Evolutionary conservation across 352 stramenopile genomes (phyloP).

Genomic region (Phytophthora melonis): DNA sequence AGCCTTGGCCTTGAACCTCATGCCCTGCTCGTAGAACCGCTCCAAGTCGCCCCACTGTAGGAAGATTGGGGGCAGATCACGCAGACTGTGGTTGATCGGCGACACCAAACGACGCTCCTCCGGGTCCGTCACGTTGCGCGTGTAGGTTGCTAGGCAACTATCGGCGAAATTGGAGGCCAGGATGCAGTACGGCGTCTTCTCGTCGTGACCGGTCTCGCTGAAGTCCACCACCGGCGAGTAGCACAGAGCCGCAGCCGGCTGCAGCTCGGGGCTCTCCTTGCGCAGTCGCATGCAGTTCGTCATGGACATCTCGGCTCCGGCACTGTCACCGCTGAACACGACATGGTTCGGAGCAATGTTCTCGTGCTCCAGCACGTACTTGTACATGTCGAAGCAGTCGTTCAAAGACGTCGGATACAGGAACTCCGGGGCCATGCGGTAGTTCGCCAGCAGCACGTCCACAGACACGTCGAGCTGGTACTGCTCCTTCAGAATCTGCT

Average conservation of each 20-base stretch:
- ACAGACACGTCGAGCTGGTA: conserved; percentile 35
- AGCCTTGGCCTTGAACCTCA: conserved; percentile 40
- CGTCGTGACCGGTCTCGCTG: conserved; percentile 28
- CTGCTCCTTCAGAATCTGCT: conserved; percentile 32
- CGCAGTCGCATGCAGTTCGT: conserved; percentile 41
- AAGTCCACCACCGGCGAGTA: conserved; percentile 38
- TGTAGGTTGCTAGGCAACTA: conserved; percentile 25
- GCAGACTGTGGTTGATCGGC: conserved; percentile 46
- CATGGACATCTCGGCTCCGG: conserved; percentile 51
- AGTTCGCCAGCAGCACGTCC: conserved; percentile 62
- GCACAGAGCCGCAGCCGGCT: conserved; percentile 32
- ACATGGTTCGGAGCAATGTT: conserved; percentile 38
- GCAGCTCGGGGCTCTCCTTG: conserved; percentile 23
- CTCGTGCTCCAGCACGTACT: conserved; percentile 44
- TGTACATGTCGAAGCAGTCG: conserved; percentile 53
- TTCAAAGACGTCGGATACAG: conserved; percentile 49
- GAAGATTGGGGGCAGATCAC: conserved; percentile 42
- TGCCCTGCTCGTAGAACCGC: conserved; percentile 39
- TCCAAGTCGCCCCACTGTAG: conserved; percentile 44
- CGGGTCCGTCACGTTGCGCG: conserved; percentile 27
- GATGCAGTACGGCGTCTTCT: conserved; percentile 36
- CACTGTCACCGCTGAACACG: conserved; percentile 55
- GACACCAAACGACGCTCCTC: conserved; percentile 34
- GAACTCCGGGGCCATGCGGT: conserved; percentile 57
- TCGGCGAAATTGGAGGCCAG: conserved; percentile 36